Evolutionary conservation across 2,329 filamentous ascomycete species (phyloP), one percentile per base, ranked within the genome.

Genomic region (Diaporthe helianthi): DNA sequence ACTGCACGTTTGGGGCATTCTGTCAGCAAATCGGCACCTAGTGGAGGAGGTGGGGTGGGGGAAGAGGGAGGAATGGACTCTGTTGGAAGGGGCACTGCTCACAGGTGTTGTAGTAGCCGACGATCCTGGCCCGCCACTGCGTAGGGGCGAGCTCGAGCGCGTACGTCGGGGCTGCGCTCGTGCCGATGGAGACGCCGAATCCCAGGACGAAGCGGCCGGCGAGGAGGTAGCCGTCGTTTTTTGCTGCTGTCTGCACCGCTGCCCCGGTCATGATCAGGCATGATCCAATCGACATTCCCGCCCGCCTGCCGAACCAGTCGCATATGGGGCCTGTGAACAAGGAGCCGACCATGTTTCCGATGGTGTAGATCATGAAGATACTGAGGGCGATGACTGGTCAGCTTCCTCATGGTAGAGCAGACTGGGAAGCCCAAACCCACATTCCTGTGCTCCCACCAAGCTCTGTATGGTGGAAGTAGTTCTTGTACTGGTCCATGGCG

Each of bases 151-250:
- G 71, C 66, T 76, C 75, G 12, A 80, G 76, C 7, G 81, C 80
- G 58, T 82, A 82, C 0, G 78, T 80, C 1, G 80, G 80, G 5
- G 80, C 80, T 5, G 79, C 77, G 1, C 80, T 79, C 0, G 78
- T 80, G 26, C 78, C 79, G 64, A 81, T 81, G 15, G 79, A 78
- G 7, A 82, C 80, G 19, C 82, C 82, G 65, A 89, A 88, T 22
- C 87, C 87, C 0, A 89, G 83, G 4, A 88, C 76, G 72, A 89
- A 87, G 29, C 86, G 83, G 3, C 85, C 86, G 8, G 81, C 80
- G 47, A 83, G 78, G n/a, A 83, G 81, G 55, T 81, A 80, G 17
- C 75, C 75, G 51, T 80, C 78, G 38, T 74, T 76, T 6, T 76
- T 76, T 2, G 82, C 78, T 17, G 76, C 75, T 5, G 76, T 81